Conservation (phyloP, 176 grass and related monocot genomes). For the Oryza meridionalis region DNA sequence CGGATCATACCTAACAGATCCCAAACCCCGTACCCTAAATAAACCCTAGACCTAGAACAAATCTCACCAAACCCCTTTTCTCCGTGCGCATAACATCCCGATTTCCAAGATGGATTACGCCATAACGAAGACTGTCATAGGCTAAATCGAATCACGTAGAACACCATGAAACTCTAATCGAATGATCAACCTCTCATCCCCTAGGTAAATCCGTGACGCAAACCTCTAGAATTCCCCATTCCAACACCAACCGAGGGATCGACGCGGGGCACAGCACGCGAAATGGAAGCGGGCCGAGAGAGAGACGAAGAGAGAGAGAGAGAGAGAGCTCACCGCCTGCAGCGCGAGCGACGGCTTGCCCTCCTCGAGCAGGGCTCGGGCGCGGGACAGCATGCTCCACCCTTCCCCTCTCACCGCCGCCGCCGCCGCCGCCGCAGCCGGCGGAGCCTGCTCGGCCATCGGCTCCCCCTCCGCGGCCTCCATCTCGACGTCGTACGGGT, state of each 20-base stretch:
- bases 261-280: background rate
- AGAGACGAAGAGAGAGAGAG: background rate
- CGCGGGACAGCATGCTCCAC: conserved; percentile 74
- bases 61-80: conserved; percentile 24
- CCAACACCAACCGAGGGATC: background rate
- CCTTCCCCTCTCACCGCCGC: conserved; percentile 30
- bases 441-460: background rate
- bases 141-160: conserved; percentile 9
- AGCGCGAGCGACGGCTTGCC: conserved; percentile 84
- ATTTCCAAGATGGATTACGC: background rate
- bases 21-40: conserved; percentile 24
- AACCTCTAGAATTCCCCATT: conserved; percentile 1
- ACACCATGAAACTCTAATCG: conserved; percentile 14
- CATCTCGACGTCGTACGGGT: conserved; percentile 69
- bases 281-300: conserved; percentile 24
- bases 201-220: background rate
- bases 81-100: background rate
- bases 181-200: conserved; percentile 3
- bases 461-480: conserved; percentile 21
- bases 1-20: conserved; percentile 35
- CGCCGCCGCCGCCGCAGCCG: background rate
- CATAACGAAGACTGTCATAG: background rate
- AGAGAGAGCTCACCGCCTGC: conserved; percentile 61
- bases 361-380: conserved; percentile 68
- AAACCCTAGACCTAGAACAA: conserved; percentile 41